Conservation (phyloP, 371 early-diverging fungal species). For the Chytridiales sp. region DNA sequence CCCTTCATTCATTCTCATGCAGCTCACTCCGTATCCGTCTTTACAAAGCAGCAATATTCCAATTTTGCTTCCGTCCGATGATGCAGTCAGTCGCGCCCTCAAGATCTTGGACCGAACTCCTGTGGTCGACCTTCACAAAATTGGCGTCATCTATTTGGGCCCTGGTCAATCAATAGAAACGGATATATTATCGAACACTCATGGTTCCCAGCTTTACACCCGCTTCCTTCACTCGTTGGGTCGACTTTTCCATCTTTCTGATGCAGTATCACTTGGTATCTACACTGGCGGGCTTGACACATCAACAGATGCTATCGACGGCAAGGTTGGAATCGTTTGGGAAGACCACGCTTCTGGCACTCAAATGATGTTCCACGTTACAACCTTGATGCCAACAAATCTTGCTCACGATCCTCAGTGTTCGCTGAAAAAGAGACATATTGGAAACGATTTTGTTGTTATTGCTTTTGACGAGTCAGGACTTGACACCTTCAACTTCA, state of each 20-base stretch:
- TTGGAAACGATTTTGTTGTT: conserved; percentile 93
- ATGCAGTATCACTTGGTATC: no score
- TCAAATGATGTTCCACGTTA: conserved; percentile 86
- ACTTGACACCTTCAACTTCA: conserved; percentile 69
- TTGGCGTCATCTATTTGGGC: conserved; percentile 90
- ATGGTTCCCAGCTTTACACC: conserved; percentile 83
- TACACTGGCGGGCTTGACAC: conserved; percentile 88
- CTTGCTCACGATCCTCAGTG: conserved; percentile 69
- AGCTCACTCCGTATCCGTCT: conserved; percentile 71
- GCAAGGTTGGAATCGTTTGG: conserved; percentile 79
- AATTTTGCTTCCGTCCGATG: conserved; percentile 71
- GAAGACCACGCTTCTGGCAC: conserved; percentile 72
- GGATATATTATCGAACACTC: conserved; percentile 81
- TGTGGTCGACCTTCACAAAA: conserved; percentile 91
- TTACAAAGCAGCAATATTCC: conserved; percentile 40
- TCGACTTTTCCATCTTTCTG: conserved; percentile 18
- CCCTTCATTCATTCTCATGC: conserved; percentile 51
- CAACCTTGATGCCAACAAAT: conserved; percentile 91
- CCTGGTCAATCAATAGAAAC: conserved; percentile 77
- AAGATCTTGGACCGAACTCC: conserved; percentile 84
- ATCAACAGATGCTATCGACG: conserved; percentile 78
- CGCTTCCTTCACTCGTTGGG: conserved; percentile 81
- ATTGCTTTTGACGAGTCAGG: conserved; percentile 93
- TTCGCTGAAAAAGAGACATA: conserved; percentile 87
- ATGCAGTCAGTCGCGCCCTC: conserved; percentile 71